phyloP scores from a whole-genome alignment of 345 rosid species.

The Cardamine occulta region DNA sequence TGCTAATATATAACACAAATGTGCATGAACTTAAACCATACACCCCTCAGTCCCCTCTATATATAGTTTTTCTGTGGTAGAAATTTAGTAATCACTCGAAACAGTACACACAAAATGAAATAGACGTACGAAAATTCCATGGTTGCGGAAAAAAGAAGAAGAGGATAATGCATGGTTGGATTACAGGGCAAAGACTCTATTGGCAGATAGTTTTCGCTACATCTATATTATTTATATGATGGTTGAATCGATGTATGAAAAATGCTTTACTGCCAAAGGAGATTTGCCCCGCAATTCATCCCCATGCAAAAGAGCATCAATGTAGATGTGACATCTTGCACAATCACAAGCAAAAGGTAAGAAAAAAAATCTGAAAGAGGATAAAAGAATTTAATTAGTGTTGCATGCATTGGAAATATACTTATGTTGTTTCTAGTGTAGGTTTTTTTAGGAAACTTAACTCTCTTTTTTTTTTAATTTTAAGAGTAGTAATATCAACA shows the following conservation, averaged over 20 bases:
- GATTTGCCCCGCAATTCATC: slow-evolving; percentile 43
- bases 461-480: not conserved
- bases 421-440: not conserved
- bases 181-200: slow-evolving; percentile 42
- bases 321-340: not conserved
- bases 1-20: slow-evolving; percentile 29
- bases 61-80: slow-evolving; percentile 13
- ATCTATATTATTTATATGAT: not conserved
- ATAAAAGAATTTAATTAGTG: not conserved
- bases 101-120: not conserved
- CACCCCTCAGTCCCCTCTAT: slow-evolving; percentile 29
- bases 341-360: slow-evolving; percentile 8
- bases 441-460: not conserved
- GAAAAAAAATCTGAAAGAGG: not conserved
- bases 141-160: not conserved
- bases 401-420: not conserved
- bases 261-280: slow-evolving; percentile 41
- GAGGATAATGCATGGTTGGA: slow-evolving; percentile 33
- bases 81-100: not conserved
- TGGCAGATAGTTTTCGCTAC: slow-evolving; percentile 31
- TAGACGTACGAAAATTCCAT: not conserved
- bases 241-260: not conserved
- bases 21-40: slow-evolving; percentile 10
- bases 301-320: slow-evolving; percentile 14
- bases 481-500: not conserved